Evolutionary conservation across 2,329 filamentous ascomycete genomes (phyloP).

Genomic region (Ophiostoma triangulosporum): DNA sequence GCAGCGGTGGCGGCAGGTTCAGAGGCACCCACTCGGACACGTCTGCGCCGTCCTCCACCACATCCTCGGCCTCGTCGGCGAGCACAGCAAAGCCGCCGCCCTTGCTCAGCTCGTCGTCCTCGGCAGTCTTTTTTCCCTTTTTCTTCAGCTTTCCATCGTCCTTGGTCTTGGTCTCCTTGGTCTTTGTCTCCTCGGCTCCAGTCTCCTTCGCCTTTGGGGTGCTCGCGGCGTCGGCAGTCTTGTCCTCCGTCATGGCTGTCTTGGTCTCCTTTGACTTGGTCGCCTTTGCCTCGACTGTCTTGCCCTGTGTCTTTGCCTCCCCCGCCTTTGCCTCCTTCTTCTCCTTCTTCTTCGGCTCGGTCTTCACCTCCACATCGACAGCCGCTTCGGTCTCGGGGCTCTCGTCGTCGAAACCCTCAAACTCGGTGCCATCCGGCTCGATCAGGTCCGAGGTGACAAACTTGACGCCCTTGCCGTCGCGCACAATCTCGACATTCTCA

Average conservation of each 20-base stretch:
- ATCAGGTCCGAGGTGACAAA: conserved; percentile 28
- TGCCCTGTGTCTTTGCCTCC: background rate
- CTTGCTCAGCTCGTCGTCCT: conserved; percentile 2
- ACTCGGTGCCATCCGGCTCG: conserved; percentile 18
- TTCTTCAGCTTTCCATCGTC: background rate
- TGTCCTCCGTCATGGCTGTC: background rate
- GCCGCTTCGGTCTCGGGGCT: conserved; percentile 3
- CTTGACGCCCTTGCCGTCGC: conserved; percentile 43
- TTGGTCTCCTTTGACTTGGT: too few relatives aligned
- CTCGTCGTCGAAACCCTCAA: conserved; percentile 22
- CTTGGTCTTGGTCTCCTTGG: background rate
- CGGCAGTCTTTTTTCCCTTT: conserved; percentile 6
- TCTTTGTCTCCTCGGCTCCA: background rate
- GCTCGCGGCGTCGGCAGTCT: background rate
- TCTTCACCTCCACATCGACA: background rate
- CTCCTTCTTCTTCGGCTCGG: conserved; percentile 11
- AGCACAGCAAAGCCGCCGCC: conserved; percentile 37
- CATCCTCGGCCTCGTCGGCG: conserved; percentile 30
- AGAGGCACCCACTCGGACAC: conserved; percentile 68
- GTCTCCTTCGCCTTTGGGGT: background rate
- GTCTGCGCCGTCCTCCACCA: conserved; percentile 45
- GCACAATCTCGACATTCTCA: conserved; percentile 76
- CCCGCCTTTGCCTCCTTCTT: background rate
- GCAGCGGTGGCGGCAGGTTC: conserved; percentile 55
- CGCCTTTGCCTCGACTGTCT: background rate